These are phyloP conservation scores for Sphaerulina vaccinii DNA, from an alignment of 2,329 filamentous ascomycete species.

Conservation along the genomic window DNA sequence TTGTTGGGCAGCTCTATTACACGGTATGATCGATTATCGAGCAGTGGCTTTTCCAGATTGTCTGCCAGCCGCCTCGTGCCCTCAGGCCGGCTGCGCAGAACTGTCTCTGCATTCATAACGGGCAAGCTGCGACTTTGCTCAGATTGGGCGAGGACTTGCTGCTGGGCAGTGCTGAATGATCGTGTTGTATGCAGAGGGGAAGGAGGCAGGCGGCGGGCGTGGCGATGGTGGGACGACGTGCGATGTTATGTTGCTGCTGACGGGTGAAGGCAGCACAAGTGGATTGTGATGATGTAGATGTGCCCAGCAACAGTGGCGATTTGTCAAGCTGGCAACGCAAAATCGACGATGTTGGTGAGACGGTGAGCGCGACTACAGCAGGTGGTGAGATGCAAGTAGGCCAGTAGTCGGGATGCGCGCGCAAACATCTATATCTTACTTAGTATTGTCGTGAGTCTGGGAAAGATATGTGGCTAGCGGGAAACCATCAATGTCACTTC, in stretches of 20 bases:
- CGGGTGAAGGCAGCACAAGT: constrained; percentile 1
- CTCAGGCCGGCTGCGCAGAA: constrained; percentile 24
- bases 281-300: neutral
- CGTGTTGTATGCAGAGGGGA: neutral
- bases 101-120: constrained; percentile 14
- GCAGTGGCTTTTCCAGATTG: constrained; percentile 73
- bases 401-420: no score
- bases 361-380: no score
- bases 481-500: neutral
- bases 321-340: constrained; percentile 1
- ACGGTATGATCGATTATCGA: constrained; percentile 84
- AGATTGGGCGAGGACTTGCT: neutral
- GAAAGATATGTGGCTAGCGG: neutral
- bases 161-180: neutral
- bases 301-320: constrained; percentile 1
- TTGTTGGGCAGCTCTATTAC: constrained; percentile 83
- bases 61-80: constrained; percentile 55
- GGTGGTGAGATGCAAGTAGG: no score
- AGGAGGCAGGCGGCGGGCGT: neutral
- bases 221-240: neutral
- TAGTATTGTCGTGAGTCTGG: neutral
- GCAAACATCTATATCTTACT: no score
- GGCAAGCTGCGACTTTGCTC: constrained; percentile 9
- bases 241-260: neutral
- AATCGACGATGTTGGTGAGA: no score